These are phyloP conservation scores for Endocalyx cinctus DNA, from an alignment of 2,329 filamentous ascomycete species.

Conservation along the genomic window DNA sequence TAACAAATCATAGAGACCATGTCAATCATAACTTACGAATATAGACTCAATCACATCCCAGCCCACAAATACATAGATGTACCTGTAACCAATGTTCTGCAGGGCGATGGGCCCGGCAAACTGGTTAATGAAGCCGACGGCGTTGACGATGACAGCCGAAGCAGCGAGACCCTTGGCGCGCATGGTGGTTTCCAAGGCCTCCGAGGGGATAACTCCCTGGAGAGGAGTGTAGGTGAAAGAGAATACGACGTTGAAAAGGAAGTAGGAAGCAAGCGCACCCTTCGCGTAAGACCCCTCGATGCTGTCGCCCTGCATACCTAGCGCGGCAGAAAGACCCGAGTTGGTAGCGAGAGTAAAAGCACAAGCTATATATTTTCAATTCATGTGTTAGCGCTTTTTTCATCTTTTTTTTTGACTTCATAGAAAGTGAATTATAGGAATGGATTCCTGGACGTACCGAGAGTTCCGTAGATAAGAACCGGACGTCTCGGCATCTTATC, in stretches of 20 bases:
- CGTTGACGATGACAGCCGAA: conserved; percentile 40
- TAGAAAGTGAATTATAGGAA: conserved; percentile 1
- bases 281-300: conserved; percentile 34
- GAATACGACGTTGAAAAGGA: conserved; percentile 45
- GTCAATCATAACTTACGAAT: conserved; percentile 9
- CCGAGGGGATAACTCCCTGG: conserved; percentile 42
- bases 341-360: conserved; percentile 39
- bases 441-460: conserved; percentile 21
- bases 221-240: conserved; percentile 47
- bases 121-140: conserved; percentile 44
- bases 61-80: conserved; percentile 43
- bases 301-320: conserved; percentile 26
- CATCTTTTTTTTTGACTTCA: too few species aligned
- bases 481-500: conserved; percentile 43
- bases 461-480: conserved; percentile 40
- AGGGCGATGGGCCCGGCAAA: conserved; percentile 44
- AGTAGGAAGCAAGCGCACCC: conserved; percentile 42
- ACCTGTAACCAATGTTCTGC: conserved; percentile 36
- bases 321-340: conserved; percentile 36
- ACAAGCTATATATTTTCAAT: conserved; percentile 26
- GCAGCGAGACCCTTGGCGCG: conserved; percentile 43
- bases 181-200: conserved; percentile 43
- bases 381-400: too few species aligned
- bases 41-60: conserved; percentile 41
- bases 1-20: too few species aligned